phyloP scores from a whole-genome alignment of 75 land plant genomes.

The Gnetum montanum region DNA sequence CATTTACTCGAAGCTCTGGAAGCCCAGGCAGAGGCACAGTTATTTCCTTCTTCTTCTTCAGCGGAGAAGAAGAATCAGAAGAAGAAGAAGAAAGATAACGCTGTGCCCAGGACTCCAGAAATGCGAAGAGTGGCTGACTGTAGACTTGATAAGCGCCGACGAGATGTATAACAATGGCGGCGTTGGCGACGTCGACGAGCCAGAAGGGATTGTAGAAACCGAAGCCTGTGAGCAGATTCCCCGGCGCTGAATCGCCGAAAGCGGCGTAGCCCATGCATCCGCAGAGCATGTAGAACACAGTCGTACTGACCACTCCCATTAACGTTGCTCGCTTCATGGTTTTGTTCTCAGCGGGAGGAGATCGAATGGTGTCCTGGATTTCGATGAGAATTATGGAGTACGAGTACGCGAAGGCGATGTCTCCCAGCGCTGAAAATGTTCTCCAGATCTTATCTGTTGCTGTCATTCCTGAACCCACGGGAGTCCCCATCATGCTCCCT shows the following conservation, averaged over 20 bases:
- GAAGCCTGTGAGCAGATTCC: slow-evolving; percentile 65
- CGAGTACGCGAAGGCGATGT: slow-evolving; percentile 68
- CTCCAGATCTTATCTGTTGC: slow-evolving; percentile 49
- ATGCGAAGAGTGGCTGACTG: slow-evolving; percentile 48
- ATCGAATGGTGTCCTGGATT: slow-evolving; percentile 67
- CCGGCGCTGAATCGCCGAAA: slow-evolving; percentile 61
- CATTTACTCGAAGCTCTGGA: slow-evolving; percentile 12
- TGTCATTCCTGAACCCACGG: slow-evolving; percentile 49
- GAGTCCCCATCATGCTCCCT: slow-evolving; percentile 54
- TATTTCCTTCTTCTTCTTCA: no score
- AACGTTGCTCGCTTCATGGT: slow-evolving; percentile 65
- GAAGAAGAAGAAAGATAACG: no score
- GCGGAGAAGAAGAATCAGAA: slow-evolving; percentile 13
- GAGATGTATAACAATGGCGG: slow-evolving; percentile 54
- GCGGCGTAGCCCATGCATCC: slow-evolving; percentile 80
- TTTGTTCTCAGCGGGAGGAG: slow-evolving; percentile 59
- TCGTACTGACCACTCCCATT: slow-evolving; percentile 31
- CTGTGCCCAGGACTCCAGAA: slow-evolving; percentile 28
- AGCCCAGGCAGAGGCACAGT: slow-evolving; percentile 5
- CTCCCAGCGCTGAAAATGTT: slow-evolving; percentile 61
- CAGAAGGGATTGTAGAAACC: slow-evolving; percentile 70
- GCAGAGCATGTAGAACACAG: slow-evolving; percentile 61
- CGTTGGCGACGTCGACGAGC: slow-evolving; percentile 67
- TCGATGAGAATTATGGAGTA: slow-evolving; percentile 59
- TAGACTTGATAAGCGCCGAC: slow-evolving; percentile 67